Conservation (phyloP, 352 stramenopile species). For the Paralagenidium karlingii region DNA sequence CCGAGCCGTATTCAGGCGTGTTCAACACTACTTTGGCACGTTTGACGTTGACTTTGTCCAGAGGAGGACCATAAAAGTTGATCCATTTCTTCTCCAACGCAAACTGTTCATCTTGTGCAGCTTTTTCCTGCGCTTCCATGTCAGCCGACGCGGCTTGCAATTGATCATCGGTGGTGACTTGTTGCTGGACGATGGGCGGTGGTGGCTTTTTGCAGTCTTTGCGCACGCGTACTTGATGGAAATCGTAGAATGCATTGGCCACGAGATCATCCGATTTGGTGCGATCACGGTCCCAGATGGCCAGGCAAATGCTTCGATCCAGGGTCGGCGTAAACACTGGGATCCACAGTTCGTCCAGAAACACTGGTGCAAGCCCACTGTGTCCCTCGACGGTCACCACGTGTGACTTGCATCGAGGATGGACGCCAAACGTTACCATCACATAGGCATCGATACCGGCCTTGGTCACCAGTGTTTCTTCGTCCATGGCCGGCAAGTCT, state of each 20-base stretch:
- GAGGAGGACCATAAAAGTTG: constrained; percentile 78
- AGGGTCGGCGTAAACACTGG: constrained; percentile 68
- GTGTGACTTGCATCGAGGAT: constrained; percentile 23
- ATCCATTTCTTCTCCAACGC: constrained; percentile 46
- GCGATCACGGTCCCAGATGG: constrained; percentile 71
- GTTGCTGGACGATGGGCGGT: too few relatives aligned
- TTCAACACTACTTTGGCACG: constrained; percentile 31
- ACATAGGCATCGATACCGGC: constrained; percentile 79
- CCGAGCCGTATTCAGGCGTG: constrained; percentile 56
- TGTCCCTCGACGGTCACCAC: constrained; percentile 52
- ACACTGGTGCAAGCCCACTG: constrained; percentile 30
- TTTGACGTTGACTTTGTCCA: constrained; percentile 38
- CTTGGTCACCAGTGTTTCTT: constrained; percentile 18
- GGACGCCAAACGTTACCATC: constrained; percentile 50
- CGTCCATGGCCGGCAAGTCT: constrained; percentile 74
- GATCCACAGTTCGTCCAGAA: constrained; percentile 79
- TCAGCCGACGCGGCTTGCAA: too few relatives aligned
- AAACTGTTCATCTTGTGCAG: constrained; percentile 1
- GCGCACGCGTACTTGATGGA: constrained; percentile 57
- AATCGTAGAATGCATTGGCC: constrained; percentile 54
- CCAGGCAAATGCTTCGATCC: constrained; percentile 53
- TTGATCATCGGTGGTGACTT: too few relatives aligned
- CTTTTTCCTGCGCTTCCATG: too few relatives aligned
- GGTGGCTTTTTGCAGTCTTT: too few relatives aligned
- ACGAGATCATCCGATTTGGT: constrained; percentile 61